Base-by-base conservation (phyloP, 2,329 filamentous ascomycete species). In the Colletotrichum abscissum region DNA sequence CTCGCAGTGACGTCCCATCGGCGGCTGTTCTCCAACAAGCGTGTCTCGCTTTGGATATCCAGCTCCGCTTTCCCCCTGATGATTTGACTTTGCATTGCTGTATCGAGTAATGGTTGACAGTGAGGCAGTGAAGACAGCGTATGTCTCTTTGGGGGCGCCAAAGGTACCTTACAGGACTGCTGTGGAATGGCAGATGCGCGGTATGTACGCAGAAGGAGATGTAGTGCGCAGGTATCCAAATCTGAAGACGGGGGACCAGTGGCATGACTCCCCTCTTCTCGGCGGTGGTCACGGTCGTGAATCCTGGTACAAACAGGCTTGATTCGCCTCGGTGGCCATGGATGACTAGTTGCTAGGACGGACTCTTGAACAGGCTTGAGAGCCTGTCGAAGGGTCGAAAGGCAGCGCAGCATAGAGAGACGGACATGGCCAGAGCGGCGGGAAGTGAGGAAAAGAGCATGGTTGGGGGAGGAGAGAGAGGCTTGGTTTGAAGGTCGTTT, bases 91-190 rank as follows among this genome's bases (percentile, higher is more conserved):
- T n/a, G 28, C 58, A 22, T 42, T 22, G 24, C 49, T 24, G 24
- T 65, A 24, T 33, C 30, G 22, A 63, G 55, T 24, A 56, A 26
- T 35, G 49, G 19, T 24, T 19, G 3, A 42, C 38, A 58, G 16
- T 24, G 57, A 24, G 52, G 38, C 38, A 35, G 19, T 28, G 54
- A 26, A 28, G 24, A 56, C 24, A 30, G 24, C 24, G 19, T 7
- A 56, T 24, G 5, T n/a, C 11, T 59, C n/a, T 12, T 49, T 67
- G 60, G 46, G 60, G 52, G 71, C 55, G 67, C 49, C 72, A 67
- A 64, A 74, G 38, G 72, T 72, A 63, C 68, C 69, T 74, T 63
- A 67, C 68, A 68, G 69, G 38, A 54, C 72, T 72, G 68, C 68
- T 67, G 42, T 66, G 62, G 63, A 67, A 72, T 63, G 67, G 28